Evolutionary conservation across 805 yeast genomes (phyloP), one percentile per base, ranked within the genome.

Genomic region (Saccharomyces cerevisiae): DNA sequence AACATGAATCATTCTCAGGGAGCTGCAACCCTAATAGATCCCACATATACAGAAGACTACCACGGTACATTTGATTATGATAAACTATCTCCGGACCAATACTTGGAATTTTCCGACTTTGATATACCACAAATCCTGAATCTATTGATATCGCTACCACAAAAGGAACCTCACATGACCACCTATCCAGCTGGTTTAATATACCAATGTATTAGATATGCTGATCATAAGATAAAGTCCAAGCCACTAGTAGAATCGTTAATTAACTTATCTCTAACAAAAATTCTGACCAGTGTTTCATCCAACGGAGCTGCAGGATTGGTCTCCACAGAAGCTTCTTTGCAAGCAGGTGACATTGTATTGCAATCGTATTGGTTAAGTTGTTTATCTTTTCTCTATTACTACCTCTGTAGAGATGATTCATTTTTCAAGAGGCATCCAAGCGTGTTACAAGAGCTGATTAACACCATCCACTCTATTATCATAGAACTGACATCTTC

Each of bases 351-450:
- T 31, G 92, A 87, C 64, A 83, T 86, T 53, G 87, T 87, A 17
- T 65, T 78, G 46, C 77, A 85, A 57, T 85, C 96, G 51, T 92
- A 89, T 67, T 94, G 98, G 98, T 78, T 94, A 41, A 83, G 96
- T 4, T 85, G 87, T 27, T 67, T 87, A 48, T 87, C 87, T 55
- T 83, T 87, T 59, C 71, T 92, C 51, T 84, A 85, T 63, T 92
- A 86, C 68, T 92, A 89, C 69, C 65, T 92, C 32, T 73, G 81
- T 47, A 82, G 87, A 57, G 94, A 86, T 63, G 85, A 81, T 13
- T 69, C 72, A 0, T 76, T 85, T 52, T 83, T 81, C 66, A 62
- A 68, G 24, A 72, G 71, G 49, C 79, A 82, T 57, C 89, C 91
- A 2, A 65, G 70, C 14, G 71, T 83, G 30, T 66, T 87, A 50